These are phyloP conservation scores for Pichia exigua DNA, from an alignment of 805 yeast genomes.

Conservation along the genomic window DNA sequence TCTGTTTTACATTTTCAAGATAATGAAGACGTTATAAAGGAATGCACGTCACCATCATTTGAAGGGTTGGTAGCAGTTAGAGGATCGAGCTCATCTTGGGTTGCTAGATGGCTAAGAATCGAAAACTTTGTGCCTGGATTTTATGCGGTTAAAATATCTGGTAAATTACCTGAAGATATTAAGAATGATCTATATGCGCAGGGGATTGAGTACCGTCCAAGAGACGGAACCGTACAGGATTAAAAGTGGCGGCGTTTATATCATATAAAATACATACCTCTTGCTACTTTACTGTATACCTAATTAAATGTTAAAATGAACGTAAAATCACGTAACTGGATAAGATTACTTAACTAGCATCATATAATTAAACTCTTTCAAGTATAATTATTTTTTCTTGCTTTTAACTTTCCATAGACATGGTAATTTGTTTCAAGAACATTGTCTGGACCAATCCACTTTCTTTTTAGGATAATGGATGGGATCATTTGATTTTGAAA, in stretches of 20 bases:
- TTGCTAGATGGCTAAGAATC: conserved; percentile 89
- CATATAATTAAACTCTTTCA: no score
- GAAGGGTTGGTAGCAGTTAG: conserved; percentile 92
- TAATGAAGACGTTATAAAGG: conserved; percentile 79
- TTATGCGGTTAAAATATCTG: conserved; percentile 90
- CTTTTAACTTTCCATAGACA: no score
- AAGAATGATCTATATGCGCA: conserved; percentile 62
- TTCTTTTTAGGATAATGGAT: no score
- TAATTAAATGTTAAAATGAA: neutral
- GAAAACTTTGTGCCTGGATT: conserved; percentile 84
- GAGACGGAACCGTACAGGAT: conserved; percentile 72
- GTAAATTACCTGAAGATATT: conserved; percentile 83
- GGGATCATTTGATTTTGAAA: no score
- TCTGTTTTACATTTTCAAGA: conserved; percentile 65
- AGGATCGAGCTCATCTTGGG: conserved; percentile 85
- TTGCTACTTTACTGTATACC: neutral
- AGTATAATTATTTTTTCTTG: no score
- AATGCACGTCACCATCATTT: conserved; percentile 92
- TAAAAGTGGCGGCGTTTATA: conserved; percentile 4
- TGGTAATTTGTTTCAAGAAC: no score
- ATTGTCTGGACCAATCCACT: no score
- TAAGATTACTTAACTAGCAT: no score
- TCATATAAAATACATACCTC: no score
- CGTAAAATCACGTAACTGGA: neutral
- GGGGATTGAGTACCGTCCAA: conserved; percentile 81